Evolutionary conservation across 2,329 filamentous ascomycete genomes (phyloP).

Genomic region (Phaeophleospora eucalypticola): DNA sequence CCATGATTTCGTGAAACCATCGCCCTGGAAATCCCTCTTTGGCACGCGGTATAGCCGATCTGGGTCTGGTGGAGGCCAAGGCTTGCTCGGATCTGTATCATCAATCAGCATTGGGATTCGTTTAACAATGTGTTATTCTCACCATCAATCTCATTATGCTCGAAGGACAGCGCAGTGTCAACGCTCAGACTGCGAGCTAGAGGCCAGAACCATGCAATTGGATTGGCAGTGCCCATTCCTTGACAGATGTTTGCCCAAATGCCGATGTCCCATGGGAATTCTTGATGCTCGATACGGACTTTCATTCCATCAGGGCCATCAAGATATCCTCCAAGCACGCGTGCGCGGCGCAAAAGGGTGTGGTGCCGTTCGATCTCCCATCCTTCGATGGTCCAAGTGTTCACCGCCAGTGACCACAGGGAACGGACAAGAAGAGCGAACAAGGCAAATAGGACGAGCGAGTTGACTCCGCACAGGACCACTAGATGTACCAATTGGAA

Average conservation of each 20-base stretch:
- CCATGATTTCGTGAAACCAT: slow-evolving; percentile 38
- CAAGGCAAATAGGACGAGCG: slow-evolving; percentile 59
- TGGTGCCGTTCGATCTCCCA: slow-evolving; percentile 59
- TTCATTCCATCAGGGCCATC: slow-evolving; percentile 54
- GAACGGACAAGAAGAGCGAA: slow-evolving; percentile 62
- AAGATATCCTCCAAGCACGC: slow-evolving; percentile 52
- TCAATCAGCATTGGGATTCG: slow-evolving; percentile 35
- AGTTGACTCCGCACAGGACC: slow-evolving; percentile 55
- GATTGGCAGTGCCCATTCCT: slow-evolving; percentile 68
- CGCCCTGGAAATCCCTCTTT: slow-evolving; percentile 22
- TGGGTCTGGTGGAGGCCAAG: slow-evolving; percentile 51
- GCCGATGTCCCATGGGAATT: slow-evolving; percentile 79
- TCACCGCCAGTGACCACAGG: slow-evolving; percentile 58
- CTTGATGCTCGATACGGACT: slow-evolving; percentile 58
- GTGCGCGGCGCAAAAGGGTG: slow-evolving; percentile 43
- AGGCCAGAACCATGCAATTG: slow-evolving; percentile 66
- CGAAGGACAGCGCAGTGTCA: slow-evolving; percentile 56
- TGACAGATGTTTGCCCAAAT: slow-evolving; percentile 69
- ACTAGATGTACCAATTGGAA: slow-evolving; percentile 59
- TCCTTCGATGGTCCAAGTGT: slow-evolving; percentile 75
- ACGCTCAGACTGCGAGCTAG: slow-evolving; percentile 52
- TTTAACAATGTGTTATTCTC: slow-evolving; percentile 39
- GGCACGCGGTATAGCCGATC: slow-evolving; percentile 40
- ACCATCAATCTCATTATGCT: slow-evolving; percentile 74
- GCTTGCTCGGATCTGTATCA: slow-evolving; percentile 31